Percentiles rank a stretch among this genome's conserved stretches.
Evolutionary conservation across 1,139 yeast genomes (phyloP).

Genomic region (Yamadazyma atlantica): DNA sequence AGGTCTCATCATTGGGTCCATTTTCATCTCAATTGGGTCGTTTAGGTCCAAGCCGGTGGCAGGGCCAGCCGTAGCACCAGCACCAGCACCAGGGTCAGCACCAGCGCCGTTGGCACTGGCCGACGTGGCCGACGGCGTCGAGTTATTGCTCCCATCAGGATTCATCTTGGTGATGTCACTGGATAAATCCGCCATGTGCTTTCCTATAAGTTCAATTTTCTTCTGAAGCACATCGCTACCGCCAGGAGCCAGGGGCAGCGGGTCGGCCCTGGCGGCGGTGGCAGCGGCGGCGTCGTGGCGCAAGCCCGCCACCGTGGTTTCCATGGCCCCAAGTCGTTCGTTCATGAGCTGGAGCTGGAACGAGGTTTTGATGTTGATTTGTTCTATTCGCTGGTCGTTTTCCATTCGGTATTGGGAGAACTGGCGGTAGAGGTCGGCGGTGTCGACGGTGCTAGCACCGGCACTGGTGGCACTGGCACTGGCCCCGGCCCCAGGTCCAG

Average conservation of each 20-base stretch:
- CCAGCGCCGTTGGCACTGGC: too few relatives aligned
- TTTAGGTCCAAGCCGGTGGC: neutral
- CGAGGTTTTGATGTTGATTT: conserved; percentile 17
- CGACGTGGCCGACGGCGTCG: too few relatives aligned
- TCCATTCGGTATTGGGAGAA: conserved; percentile 20
- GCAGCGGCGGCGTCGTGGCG: conserved; percentile 4
- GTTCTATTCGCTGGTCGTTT: conserved; percentile 23
- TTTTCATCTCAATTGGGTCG: too few relatives aligned
- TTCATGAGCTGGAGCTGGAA: conserved; percentile 26
- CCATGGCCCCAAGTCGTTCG: conserved; percentile 22
- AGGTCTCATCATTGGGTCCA: too few relatives aligned
- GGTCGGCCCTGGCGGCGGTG: neutral
- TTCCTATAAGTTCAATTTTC: conserved; percentile 16
- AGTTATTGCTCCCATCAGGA: conserved; percentile 3
- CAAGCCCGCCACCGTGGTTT: conserved; percentile 6
- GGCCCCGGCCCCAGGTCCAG: too few relatives aligned
- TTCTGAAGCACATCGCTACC: conserved; percentile 12
- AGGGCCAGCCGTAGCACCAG: neutral
- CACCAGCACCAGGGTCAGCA: conserved; percentile 4
- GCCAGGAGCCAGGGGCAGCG: too few relatives aligned
- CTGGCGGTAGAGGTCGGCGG: conserved; percentile 14
- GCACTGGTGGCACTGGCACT: neutral
- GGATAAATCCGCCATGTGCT: conserved; percentile 18
- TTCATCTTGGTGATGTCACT: conserved; percentile 16
- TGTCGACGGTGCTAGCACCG: too few relatives aligned